Evolutionary conservation across 202 grass and related monocot genomes (phyloP).

Genomic region (Carex arenaria): DNA sequence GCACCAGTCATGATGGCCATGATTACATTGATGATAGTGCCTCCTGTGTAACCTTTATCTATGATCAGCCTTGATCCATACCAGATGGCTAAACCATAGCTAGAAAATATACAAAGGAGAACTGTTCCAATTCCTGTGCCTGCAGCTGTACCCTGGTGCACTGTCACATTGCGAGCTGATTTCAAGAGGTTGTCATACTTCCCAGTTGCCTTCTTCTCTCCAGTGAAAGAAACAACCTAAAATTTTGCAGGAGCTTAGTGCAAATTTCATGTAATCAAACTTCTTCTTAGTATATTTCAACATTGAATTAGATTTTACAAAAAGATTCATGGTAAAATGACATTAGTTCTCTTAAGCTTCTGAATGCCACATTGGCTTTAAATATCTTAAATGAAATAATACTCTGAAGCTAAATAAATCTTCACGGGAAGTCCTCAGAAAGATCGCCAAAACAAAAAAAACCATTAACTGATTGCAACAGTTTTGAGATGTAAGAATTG

Average conservation of each 20-base stretch:
- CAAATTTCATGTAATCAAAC: conserved; percentile 12
- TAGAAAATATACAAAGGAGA: conserved; percentile 51
- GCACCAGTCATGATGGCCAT: conserved; percentile 61
- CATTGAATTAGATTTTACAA: too few species aligned
- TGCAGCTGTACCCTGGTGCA: conserved; percentile 45
- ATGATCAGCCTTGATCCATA: conserved; percentile 66
- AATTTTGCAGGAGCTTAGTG: conserved; percentile 3
- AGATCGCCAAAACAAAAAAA: neutral
- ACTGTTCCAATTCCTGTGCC: conserved; percentile 48
- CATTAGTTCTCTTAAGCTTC: neutral
- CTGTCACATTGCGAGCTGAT: conserved; percentile 37
- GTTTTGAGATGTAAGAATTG: neutral
- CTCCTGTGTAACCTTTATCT: conserved; percentile 54
- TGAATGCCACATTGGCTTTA: neutral
- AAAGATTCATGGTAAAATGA: too few species aligned
- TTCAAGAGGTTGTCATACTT: conserved; percentile 57
- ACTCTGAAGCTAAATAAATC: neutral
- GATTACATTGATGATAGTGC: conserved; percentile 60
- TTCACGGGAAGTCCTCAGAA: neutral
- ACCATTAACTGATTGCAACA: neutral
- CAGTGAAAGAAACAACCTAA: conserved; percentile 75
- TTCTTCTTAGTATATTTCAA: neutral
- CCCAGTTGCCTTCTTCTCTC: conserved; percentile 53
- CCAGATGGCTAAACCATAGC: conserved; percentile 61
- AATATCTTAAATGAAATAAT: neutral